Evolutionary conservation across 2,329 filamentous ascomycete species (phyloP), one percentile per base, ranked within the genome.

Genomic region (Phialophora macrospora): DNA sequence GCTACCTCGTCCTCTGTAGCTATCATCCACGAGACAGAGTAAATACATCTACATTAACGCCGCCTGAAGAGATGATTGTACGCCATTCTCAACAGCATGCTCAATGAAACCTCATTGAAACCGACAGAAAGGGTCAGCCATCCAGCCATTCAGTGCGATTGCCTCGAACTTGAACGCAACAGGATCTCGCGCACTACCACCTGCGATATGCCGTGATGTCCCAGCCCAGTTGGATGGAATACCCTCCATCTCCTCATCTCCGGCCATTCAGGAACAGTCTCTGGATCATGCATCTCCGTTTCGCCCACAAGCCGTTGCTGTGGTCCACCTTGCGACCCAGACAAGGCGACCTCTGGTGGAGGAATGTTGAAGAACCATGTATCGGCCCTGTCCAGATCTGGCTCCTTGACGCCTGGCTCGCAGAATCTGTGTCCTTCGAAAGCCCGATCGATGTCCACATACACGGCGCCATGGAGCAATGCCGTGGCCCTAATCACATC

Each of bases 361-460:
- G 65, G 61, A 6, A 70, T 60, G 56, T 73, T 71, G 68, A 73
- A 74, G 59, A 75, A 74, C 73, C 73, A 75, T 22, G 72, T 73
- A 24, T 69, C 68, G 4, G 63, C 51, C n/a, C 68, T 67, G 34
- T 68, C 67, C 32, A 68, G 49, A 20, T 65, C 64, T 20, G 71
- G 70, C 55, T 73, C 71, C 8, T 63, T 38, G 2, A 70, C 69
- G 5, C 70, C 70, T 11, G 66, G 65, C 28, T 71, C 72, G 56
- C 73, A 75, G 61, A 75, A 74, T 4, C 73, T 67, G 64, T 75
- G 73, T 8, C 67, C 69, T 30, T 72, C 66, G 48, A 73, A 75
- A 14, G 66, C 61, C 1, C 34, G 38, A 56, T 73, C 72, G 38
- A 73, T 71, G 55, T 75, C 70, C 28, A 75, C 68, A 62, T 71